Conservation (phyloP, 345 rosid genomes). For the Reutealis trisperma region DNA sequence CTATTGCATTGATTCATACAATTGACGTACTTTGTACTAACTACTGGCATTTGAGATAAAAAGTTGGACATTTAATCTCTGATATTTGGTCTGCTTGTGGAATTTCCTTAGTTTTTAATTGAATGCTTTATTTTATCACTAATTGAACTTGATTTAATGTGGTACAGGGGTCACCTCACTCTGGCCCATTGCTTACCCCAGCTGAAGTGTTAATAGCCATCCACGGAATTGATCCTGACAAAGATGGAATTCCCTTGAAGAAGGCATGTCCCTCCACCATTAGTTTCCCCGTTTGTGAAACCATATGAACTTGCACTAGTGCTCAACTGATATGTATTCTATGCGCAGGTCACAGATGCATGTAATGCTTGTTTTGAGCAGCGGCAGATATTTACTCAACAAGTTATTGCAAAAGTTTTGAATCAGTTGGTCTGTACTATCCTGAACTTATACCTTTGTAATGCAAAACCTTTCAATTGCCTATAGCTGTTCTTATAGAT, state of each 20-base stretch:
- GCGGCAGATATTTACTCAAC: conserved; percentile 83
- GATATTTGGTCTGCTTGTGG: conserved; percentile 1
- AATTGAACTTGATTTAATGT: not conserved
- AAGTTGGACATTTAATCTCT: not conserved
- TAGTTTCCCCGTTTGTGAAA: conserved; percentile 16
- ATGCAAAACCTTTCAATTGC: conserved; percentile 3
- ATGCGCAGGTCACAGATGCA: conserved; percentile 84
- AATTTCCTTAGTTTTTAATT: not conserved
- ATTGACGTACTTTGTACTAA: too few species aligned
- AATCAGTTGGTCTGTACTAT: conserved; percentile 81
- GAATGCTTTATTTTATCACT: not conserved
- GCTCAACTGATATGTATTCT: conserved; percentile 24
- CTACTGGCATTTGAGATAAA: not conserved
- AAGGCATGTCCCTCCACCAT: conserved; percentile 47
- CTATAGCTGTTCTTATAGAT: conserved; percentile 16
- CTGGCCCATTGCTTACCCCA: conserved; percentile 70
- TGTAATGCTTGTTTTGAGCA: conserved; percentile 94
- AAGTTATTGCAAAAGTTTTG: conserved; percentile 90
- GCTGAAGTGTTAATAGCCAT: conserved; percentile 85
- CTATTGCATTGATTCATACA: not conserved
- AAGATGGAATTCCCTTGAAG: conserved; percentile 88
- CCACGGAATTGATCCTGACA: conserved; percentile 89
- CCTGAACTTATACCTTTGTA: conserved; percentile 5
- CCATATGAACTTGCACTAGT: conserved; percentile 14
- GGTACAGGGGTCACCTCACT: conserved; percentile 68